Base-by-base conservation (phyloP, 352 stramenopile species). In the Phytophthora fragariae region DNA sequence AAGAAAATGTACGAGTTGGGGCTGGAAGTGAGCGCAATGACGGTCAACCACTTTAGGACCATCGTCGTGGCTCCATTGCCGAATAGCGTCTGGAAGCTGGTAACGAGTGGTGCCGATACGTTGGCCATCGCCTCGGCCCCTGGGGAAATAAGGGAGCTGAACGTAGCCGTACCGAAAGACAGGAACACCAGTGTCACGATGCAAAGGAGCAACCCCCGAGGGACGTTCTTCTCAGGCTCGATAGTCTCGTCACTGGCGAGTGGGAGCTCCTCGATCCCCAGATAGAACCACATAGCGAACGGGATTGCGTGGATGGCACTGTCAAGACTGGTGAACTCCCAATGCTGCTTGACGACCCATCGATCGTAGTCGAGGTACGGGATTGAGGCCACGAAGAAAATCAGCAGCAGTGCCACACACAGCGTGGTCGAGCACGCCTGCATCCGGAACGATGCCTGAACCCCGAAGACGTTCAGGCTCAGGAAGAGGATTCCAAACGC, bases 1-100 rank as follows among this genome's bases (percentile, higher is more conserved):
- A 81, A 92, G 65, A 86, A 93, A 33, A 93, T 85, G 72, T 89
- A 93, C 59, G 86, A 92, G 68, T 93, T 83, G 47, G 84, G 84
- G 54, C 83, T 90, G 2, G 75, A 82, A n/a, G 88, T 88, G 8
- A 93, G 65, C 7, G 79, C 84, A 53, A 92, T 78, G 63, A 91
- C 77, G 2, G 84, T 70, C 9, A 93, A 65, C 86, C 86, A 93
- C 58, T 83, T 90, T 56, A 93, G 85, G 31, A 73, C 77, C 1
- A 80, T 67, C 9, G 83, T 91, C 5, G 66, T 88, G 31, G 62
- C 64, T 19, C 80, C 86, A 68, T 91, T 78, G 29, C 86, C 86
- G 68, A 92, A 93, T 21, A 92, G 65, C 19, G 78, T 85, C 71
- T 92, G 86, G 73, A 91, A 60, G 14, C 70, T 69, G 5, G 64